These are phyloP conservation scores for Hypoxylon sp. DNA, from an alignment of 2,329 filamentous ascomycete species.

Conservation along the genomic window DNA sequence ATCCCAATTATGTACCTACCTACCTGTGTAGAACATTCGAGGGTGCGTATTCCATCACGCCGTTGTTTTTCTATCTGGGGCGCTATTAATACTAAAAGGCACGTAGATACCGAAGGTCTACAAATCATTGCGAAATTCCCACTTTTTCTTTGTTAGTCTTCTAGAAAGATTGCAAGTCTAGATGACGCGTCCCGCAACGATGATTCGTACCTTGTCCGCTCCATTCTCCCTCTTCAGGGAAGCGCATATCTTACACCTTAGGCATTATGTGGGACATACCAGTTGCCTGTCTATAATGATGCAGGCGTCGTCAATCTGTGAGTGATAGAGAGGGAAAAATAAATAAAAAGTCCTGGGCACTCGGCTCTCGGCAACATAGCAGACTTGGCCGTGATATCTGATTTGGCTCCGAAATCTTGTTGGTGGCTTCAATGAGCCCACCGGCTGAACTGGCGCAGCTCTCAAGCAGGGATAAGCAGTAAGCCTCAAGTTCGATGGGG, in stretches of 20 bases:
- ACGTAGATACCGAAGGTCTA: constrained; percentile 1
- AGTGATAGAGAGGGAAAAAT: constrained; percentile 2
- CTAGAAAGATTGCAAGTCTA: constrained; percentile 12
- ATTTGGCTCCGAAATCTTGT: not conserved
- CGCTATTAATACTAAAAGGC: constrained; percentile 17
- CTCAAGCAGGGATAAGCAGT: not conserved
- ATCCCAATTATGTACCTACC: not conserved
- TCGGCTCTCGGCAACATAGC: not conserved
- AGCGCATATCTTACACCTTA: not conserved
- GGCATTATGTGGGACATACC: constrained; percentile 6
- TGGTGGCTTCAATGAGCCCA: not conserved
- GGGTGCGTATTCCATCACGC: constrained; percentile 19
- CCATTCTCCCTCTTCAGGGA: constrained; percentile 7
- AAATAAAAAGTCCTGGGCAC: not conserved
- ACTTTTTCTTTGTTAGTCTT: constrained; percentile 7
- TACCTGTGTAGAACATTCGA: constrained; percentile 6
- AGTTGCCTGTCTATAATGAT: constrained; percentile 3
- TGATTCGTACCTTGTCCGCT: constrained; percentile 11
- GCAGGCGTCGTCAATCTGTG: constrained; percentile 2
- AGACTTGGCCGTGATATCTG: not conserved
- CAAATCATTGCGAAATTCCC: constrained; percentile 6
- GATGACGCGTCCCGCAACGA: constrained; percentile 28
- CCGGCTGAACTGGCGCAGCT: not conserved
- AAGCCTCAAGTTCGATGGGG: not conserved
- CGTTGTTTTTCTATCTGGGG: constrained; percentile 26